phyloP scores from a whole-genome alignment of 2,329 filamentous ascomycete genomes.

The Cytospora piceae region DNA sequence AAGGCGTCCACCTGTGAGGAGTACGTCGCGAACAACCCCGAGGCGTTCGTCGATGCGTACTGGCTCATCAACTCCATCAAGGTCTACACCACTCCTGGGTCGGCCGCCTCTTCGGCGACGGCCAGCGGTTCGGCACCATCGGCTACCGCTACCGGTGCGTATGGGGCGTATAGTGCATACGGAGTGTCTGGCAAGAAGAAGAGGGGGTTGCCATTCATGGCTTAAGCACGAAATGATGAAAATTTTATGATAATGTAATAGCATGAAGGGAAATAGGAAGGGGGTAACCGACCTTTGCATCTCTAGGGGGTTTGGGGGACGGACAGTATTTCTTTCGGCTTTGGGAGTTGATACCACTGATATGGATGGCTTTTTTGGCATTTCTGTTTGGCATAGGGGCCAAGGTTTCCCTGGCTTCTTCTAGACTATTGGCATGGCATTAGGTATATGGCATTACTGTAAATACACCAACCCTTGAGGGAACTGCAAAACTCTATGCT shows the following conservation, averaged over 20 bases:
- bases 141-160: not conserved
- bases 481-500: not conserved
- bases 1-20: constrained; percentile 68
- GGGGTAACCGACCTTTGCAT: not conserved
- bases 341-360: constrained; percentile 20
- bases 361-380: constrained; percentile 10
- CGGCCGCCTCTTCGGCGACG: not conserved
- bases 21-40: constrained; percentile 64
- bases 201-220: constrained; percentile 21
- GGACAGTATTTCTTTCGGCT: too few species aligned
- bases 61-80: constrained; percentile 31
- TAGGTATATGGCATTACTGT: not conserved
- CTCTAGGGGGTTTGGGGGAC: not conserved
- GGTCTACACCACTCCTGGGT: constrained; percentile 19
- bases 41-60: constrained; percentile 28
- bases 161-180: not conserved
- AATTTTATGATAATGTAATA: not conserved
- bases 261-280: not conserved
- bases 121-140: not conserved
- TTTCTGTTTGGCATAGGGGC: not conserved
- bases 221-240: not conserved
- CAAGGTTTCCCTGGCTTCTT: not conserved
- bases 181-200: not conserved
- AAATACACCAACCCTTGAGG: constrained; percentile 2
- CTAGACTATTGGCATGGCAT: not conserved